A percentile compares a stretch with the other conserved stretches of the same genome.
phyloP scores from a whole-genome alignment of 345 rosid genomes.

The Carallia pectinifolia region DNA sequence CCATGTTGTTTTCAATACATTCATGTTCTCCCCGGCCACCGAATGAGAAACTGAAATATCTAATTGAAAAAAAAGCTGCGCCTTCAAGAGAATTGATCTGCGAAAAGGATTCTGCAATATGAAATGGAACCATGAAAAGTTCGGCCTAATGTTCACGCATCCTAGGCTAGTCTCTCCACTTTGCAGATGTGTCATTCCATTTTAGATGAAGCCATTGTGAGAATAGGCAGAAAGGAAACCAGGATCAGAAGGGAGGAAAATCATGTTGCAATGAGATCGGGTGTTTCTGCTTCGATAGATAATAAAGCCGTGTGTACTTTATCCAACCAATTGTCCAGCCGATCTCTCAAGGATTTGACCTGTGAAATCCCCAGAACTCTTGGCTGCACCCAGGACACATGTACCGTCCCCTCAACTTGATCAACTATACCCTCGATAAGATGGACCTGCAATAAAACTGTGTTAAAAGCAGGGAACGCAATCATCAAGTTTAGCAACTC shows the following conservation, averaged over 20 bases:
- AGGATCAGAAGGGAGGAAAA: background rate
- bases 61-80: background rate
- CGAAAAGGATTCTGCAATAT: conserved; percentile 11
- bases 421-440: conserved; percentile 94
- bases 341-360: conserved; percentile 82
- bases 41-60: background rate
- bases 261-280: conserved; percentile 88
- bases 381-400: conserved; percentile 98
- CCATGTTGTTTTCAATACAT: background rate
- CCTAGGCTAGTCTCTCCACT: conserved; percentile 1
- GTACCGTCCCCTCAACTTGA: conserved; percentile 90
- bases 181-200: background rate
- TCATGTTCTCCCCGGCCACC: background rate
- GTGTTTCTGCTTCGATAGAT: conserved; percentile 96
- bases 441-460: conserved; percentile 63
- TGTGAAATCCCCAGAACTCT: conserved; percentile 94
- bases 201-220: conserved; percentile 9
- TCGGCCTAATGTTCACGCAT: background rate
- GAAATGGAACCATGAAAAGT: conserved; percentile 1
- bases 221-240: conserved; percentile 5
- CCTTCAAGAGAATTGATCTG: background rate
- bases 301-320: conserved; percentile 78
- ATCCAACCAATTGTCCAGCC: conserved; percentile 75
- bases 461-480: background rate
- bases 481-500: background rate